Conservation (phyloP, 2,329 filamentous ascomycete species). For the Exutisphaerella laricina region DNA sequence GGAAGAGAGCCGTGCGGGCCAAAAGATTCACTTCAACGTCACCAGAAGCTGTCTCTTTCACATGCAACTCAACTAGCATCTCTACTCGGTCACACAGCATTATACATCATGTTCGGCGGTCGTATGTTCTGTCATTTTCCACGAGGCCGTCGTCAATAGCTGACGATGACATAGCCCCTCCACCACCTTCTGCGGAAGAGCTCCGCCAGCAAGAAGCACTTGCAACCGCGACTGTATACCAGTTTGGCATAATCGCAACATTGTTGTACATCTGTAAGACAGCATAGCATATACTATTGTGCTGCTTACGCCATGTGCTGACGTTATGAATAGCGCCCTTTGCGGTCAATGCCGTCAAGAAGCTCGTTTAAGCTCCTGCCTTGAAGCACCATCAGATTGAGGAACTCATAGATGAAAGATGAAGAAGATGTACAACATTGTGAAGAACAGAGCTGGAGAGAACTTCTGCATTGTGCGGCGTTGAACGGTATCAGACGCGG, state of each 20-base stretch:
- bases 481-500: too few species aligned
- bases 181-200: constrained; percentile 64
- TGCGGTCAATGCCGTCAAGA: constrained; percentile 50
- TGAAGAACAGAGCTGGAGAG: constrained; percentile 6
- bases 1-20: neutral
- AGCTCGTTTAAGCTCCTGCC: constrained; percentile 36
- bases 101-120: constrained; percentile 27
- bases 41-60: neutral
- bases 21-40: constrained; percentile 9
- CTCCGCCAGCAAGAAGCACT: constrained; percentile 61
- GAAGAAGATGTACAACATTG: constrained; percentile 15
- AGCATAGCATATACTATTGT: too few species aligned
- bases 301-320: constrained; percentile 1
- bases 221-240: constrained; percentile 62
- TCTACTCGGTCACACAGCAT: constrained; percentile 1
- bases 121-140: constrained; percentile 17
- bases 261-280: constrained; percentile 70
- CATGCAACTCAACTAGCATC: constrained; percentile 1
- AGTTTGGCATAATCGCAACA: constrained; percentile 59
- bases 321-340: constrained; percentile 49
- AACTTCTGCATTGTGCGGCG: constrained; percentile 8
- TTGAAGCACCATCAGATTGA: neutral
- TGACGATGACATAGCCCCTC: constrained; percentile 51
- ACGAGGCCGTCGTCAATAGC: too few species aligned
- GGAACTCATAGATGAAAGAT: neutral